These are phyloP conservation scores for Botrytis fragariae DNA, from an alignment of 2,329 filamentous ascomycete genomes.

Conservation along the genomic window DNA sequence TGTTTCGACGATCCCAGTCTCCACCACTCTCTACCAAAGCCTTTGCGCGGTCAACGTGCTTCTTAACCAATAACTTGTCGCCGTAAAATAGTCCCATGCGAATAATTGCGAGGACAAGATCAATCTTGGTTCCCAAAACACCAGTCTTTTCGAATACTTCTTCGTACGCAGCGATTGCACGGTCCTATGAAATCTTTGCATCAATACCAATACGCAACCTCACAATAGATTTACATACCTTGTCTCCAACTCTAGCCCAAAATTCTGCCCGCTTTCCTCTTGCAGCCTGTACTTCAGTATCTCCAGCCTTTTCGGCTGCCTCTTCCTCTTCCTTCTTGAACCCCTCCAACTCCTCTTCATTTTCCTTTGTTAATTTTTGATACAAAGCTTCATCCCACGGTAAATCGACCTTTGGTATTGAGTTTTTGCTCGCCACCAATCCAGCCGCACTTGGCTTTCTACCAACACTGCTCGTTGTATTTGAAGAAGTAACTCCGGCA, in stretches of 20 bases:
- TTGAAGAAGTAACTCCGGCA: conserved; percentile 46
- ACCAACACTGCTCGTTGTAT: conserved; percentile 51
- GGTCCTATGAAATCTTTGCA: conserved; percentile 61
- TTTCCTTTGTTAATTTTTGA: conserved; percentile 70
- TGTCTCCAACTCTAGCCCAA: conserved; percentile 93
- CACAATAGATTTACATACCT: conserved; percentile 54
- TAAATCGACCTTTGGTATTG: conserved; percentile 63
- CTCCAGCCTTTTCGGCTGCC: conserved; percentile 90
- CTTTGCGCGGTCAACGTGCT: conserved; percentile 86
- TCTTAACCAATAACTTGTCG: conserved; percentile 88
- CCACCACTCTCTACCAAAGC: conserved; percentile 89
- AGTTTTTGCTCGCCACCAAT: conserved; percentile 71
- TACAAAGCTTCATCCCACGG: conserved; percentile 92
- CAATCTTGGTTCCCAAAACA: conserved; percentile 94
- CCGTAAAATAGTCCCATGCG: conserved; percentile 94
- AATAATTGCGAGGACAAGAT: conserved; percentile 93
- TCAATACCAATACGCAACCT: conserved; percentile 22
- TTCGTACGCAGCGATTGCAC: conserved; percentile 89
- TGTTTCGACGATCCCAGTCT: conserved; percentile 97
- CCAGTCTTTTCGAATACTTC: conserved; percentile 95
- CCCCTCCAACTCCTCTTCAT: conserved; percentile 71
- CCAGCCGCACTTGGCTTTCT: conserved; percentile 70
- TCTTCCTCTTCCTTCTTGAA: conserved; percentile 89
- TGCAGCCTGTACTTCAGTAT: conserved; percentile 90
- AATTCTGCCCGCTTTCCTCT: conserved; percentile 94